Conservation (phyloP, 2,329 filamentous ascomycete species). For the Aureobasidium vineae region DNA sequence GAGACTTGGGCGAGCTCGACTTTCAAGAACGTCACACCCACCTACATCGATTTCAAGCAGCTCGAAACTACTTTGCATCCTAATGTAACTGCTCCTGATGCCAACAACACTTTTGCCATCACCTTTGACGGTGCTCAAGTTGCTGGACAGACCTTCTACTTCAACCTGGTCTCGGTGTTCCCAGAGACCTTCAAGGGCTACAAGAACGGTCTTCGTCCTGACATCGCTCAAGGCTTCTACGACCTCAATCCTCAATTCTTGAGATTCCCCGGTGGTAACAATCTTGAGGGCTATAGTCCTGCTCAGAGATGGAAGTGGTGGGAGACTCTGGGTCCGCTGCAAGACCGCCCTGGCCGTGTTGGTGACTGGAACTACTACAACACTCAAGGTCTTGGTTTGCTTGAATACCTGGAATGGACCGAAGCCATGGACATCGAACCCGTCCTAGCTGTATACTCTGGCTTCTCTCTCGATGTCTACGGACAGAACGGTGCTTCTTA, state of each 20-base stretch:
- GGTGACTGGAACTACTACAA: conserved; percentile 59
- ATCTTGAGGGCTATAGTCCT: conserved; percentile 46
- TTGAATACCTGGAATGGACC: conserved; percentile 61
- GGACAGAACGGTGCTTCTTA: conserved; percentile 40
- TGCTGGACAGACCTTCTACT: conserved; percentile 46
- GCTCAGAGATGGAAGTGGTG: conserved; percentile 52
- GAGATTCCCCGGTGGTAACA: conserved; percentile 54
- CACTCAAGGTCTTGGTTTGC: conserved; percentile 59
- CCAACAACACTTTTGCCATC: conserved; percentile 54
- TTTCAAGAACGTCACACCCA: conserved; percentile 29
- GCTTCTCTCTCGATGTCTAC: conserved; percentile 49
- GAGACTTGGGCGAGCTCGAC: conserved; percentile 44
- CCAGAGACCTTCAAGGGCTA: conserved; percentile 55
- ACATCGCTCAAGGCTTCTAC: conserved; percentile 50
- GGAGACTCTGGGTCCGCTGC: conserved; percentile 51
- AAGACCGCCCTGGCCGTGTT: conserved; percentile 48
- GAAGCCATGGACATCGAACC: conserved; percentile 56
- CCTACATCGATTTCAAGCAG: conserved; percentile 32
- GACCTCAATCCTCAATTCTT: conserved; percentile 49
- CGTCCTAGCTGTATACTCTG: conserved; percentile 57
- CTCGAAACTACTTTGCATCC: conserved; percentile 44
- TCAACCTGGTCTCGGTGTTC: conserved; percentile 55
- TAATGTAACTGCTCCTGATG: conserved; percentile 46
- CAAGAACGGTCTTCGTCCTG: conserved; percentile 52
- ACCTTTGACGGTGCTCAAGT: conserved; percentile 50